These are phyloP conservation scores for Aspergillus awamori DNA, from an alignment of 2,329 filamentous ascomycete species.

Conservation along the genomic window DNA sequence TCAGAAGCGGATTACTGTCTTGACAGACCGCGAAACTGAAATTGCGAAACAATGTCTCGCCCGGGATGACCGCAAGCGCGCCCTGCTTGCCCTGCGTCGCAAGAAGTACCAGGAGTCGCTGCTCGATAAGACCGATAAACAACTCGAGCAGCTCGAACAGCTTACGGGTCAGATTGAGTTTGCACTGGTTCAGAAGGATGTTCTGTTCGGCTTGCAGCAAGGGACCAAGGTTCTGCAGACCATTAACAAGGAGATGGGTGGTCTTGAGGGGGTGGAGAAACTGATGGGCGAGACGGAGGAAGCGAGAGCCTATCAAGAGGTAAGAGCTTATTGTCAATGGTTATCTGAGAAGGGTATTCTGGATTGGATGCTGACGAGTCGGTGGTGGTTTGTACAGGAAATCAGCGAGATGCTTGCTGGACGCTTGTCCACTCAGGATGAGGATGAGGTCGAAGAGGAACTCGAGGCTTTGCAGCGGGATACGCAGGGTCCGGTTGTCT, in stretches of 20 bases:
- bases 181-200: slow-evolving; percentile 93
- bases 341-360: not conserved
- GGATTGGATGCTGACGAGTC: slow-evolving; percentile 8
- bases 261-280: slow-evolving; percentile 90
- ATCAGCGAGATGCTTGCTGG: slow-evolving; percentile 88
- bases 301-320: slow-evolving; percentile 86
- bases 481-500: slow-evolving; percentile 41
- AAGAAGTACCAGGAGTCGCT: slow-evolving; percentile 97
- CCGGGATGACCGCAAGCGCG: slow-evolving; percentile 75
- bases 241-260: slow-evolving; percentile 95
- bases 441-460: slow-evolving; percentile 97
- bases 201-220: slow-evolving; percentile 88
- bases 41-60: slow-evolving; percentile 83
- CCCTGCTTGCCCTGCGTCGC: slow-evolving; percentile 82
- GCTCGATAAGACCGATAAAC: slow-evolving; percentile 83
- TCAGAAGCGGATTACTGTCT: slow-evolving; percentile 81
- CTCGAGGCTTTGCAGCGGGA: slow-evolving; percentile 77
- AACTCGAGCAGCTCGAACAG: slow-evolving; percentile 91
- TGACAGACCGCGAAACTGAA: slow-evolving; percentile 84
- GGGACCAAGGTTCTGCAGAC: slow-evolving; percentile 86
- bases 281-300: slow-evolving; percentile 91
- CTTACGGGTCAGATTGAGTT: slow-evolving; percentile 91
- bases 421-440: slow-evolving; percentile 88
- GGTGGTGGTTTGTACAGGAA: slow-evolving; percentile 60
- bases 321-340: slow-evolving; percentile 42